Evolutionary conservation across 164 flowering plant genomes (phyloP).

Genomic region (Stephania cephalantha): DNA sequence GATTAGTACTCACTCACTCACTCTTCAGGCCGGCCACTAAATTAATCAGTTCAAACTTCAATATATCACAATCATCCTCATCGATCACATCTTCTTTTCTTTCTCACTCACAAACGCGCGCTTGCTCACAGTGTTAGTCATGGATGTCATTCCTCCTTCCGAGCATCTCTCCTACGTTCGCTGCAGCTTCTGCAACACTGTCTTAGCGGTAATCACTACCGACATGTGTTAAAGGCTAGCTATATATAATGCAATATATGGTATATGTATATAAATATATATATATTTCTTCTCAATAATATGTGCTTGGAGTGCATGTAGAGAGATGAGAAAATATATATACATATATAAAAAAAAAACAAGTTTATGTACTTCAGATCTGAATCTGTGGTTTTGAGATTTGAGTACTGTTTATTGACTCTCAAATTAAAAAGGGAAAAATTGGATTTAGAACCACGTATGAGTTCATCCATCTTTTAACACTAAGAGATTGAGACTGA

Average conservation of each 20-base stretch:
- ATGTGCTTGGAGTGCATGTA: background rate
- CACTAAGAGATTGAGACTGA: background rate
- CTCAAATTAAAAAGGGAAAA: too few species aligned
- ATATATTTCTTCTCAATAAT: background rate
- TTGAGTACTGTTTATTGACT: too few species aligned
- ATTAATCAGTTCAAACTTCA: conserved; percentile 2
- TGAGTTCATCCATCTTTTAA: background rate
- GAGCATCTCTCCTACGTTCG: conserved; percentile 89
- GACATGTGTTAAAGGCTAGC: too few species aligned
- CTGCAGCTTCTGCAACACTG: conserved; percentile 91
- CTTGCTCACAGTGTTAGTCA: conserved; percentile 14
- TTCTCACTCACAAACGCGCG: conserved; percentile 5
- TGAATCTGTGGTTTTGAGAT: background rate
- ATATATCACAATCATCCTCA: background rate
- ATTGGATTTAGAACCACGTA: too few species aligned
- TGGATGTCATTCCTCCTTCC: conserved; percentile 44
- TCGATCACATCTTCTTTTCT: background rate
- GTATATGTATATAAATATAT: background rate
- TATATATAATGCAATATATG: too few species aligned
- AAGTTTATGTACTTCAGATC: background rate
- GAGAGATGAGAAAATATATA: background rate
- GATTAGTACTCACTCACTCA: background rate
- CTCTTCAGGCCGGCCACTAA: too few species aligned
- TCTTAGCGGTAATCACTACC: conserved; percentile 63
- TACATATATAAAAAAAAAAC: background rate